Percentiles rank a stretch among this genome's conserved stretches.
phyloP scores from a whole-genome alignment of 257 asterid species.

The Solanum clarkiae region DNA sequence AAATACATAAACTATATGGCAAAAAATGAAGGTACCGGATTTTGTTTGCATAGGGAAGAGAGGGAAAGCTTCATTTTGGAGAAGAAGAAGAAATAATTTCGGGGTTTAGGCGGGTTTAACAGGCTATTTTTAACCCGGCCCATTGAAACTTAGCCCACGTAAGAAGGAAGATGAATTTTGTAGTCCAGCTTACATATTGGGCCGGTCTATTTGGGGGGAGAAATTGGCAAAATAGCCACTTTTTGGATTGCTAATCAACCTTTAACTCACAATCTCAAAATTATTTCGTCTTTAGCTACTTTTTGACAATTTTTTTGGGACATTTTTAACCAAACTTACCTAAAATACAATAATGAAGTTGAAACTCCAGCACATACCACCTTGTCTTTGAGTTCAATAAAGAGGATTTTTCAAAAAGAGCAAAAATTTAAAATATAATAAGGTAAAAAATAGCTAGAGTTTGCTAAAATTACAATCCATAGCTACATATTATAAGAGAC shows the following conservation, averaged over 20 bases:
- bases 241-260: no score
- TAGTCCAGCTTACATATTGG: background rate
- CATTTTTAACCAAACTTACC: no score
- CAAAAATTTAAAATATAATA: no score
- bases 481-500: no score
- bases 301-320: no score
- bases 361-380: background rate
- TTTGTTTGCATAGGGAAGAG: background rate
- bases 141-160: background rate
- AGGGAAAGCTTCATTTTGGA: slow-evolving; percentile 4
- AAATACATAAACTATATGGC: background rate
- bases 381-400: background rate
- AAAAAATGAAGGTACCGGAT: background rate
- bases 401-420: no score
- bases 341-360: background rate
- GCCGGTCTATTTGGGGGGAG: background rate
- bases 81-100: background rate
- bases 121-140: background rate
- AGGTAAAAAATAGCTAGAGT: no score
- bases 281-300: background rate
- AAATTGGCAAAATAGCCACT: background rate
- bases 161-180: background rate
- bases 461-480: no score
- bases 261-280: no score
- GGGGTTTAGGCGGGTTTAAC: background rate